These are phyloP conservation scores for Elsinoe australis DNA, from an alignment of 2,329 filamentous ascomycete genomes.

Conservation along the genomic window DNA sequence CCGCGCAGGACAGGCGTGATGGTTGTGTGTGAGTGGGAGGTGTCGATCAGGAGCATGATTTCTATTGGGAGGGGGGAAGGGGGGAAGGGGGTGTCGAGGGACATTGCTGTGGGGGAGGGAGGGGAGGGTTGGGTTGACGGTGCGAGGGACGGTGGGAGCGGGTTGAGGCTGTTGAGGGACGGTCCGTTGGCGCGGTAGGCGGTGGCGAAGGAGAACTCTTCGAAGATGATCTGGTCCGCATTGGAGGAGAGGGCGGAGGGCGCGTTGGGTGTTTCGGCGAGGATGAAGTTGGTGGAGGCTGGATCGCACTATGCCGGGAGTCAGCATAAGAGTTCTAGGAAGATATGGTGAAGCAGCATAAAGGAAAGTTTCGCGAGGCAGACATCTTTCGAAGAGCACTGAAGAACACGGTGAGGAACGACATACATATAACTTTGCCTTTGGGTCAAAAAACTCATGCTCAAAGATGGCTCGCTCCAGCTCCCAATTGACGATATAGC, in stretches of 20 bases:
- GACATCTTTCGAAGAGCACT: background rate
- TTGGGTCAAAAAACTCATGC: slow-evolving; percentile 67
- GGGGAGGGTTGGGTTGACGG: too few relatives aligned
- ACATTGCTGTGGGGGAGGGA: slow-evolving; percentile 32
- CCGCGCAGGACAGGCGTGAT: slow-evolving; percentile 80
- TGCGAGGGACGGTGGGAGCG: slow-evolving; percentile 1
- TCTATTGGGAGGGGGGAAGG: slow-evolving; percentile 40
- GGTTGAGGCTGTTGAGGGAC: slow-evolving; percentile 70
- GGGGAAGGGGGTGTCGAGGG: slow-evolving; percentile 19
- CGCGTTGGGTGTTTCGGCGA: slow-evolving; percentile 80
- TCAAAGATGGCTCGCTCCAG: slow-evolving; percentile 95
- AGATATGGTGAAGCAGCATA: too few relatives aligned
- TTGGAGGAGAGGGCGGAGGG: slow-evolving; percentile 75
- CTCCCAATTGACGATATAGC: slow-evolving; percentile 95
- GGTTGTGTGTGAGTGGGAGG: slow-evolving; percentile 87
- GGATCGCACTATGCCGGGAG: slow-evolving; percentile 58
- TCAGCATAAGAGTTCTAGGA: slow-evolving; percentile 11
- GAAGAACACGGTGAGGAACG: slow-evolving; percentile 16
- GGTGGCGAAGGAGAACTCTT: slow-evolving; percentile 87
- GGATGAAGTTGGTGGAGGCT: slow-evolving; percentile 69
- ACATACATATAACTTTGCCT: slow-evolving; percentile 50
- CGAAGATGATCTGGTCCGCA: slow-evolving; percentile 93
- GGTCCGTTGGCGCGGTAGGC: slow-evolving; percentile 71
- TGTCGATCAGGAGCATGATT: slow-evolving; percentile 80
- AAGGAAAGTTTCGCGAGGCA: too few relatives aligned